These are phyloP conservation scores for Mrakia hoshinonis DNA, from an alignment of 768 basidiomycete species.

Conservation along the genomic window DNA sequence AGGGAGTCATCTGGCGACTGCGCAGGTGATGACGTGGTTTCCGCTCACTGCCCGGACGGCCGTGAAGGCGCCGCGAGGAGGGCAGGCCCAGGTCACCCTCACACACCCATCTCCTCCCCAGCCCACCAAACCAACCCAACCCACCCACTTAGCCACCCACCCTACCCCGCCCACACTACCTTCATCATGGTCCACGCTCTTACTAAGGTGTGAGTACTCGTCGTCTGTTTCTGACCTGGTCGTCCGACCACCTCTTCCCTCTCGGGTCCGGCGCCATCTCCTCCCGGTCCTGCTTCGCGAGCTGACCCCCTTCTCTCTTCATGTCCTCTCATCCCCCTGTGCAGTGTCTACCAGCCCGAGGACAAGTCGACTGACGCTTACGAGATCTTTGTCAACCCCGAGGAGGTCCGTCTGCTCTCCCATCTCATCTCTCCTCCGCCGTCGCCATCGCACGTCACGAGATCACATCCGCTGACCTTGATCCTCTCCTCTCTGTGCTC, in stretches of 20 bases:
- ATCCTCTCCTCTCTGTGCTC: not conserved
- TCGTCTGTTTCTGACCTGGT: not conserved
- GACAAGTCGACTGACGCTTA: constrained; percentile 23
- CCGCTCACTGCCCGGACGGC: no score
- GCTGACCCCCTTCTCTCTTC: not conserved
- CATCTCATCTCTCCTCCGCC: not conserved
- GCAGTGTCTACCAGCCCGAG: constrained; percentile 30
- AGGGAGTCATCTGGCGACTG: no score
- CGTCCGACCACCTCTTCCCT: not conserved
- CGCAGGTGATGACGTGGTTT: no score
- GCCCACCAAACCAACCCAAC: not conserved
- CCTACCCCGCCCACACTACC: not conserved
- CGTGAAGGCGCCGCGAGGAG: no score
- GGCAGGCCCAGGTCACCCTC: not conserved
- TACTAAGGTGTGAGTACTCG: constrained; percentile 22
- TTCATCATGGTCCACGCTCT: constrained; percentile 14
- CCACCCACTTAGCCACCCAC: not conserved
- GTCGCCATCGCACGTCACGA: not conserved
- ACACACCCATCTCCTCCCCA: not conserved
- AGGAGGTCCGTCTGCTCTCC: constrained; percentile 19
- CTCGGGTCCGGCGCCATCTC: not conserved
- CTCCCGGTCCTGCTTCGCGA: not conserved
- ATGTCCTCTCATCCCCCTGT: not conserved
- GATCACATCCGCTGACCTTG: not conserved
- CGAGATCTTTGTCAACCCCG: constrained; percentile 27